Conservation (phyloP, 768 basidiomycete genomes). For the Nevesoporus exiguus region DNA sequence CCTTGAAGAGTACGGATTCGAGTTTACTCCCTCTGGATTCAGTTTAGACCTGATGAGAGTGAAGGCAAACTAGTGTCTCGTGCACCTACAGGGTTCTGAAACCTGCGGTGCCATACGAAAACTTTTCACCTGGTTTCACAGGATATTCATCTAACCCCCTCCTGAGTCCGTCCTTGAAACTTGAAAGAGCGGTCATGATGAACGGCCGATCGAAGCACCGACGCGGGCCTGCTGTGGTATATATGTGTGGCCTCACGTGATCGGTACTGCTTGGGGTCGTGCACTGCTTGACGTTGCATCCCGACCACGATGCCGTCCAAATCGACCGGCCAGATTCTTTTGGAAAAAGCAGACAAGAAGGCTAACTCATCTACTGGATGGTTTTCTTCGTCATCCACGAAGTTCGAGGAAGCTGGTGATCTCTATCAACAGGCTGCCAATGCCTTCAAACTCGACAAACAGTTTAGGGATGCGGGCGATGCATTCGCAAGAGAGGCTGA, state of each 20-base stretch:
- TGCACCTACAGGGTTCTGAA: conserved; percentile 82
- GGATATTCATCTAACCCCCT: conserved; percentile 58
- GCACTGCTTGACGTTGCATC: background rate
- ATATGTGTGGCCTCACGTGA: conserved; percentile 15
- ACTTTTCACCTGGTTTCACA: conserved; percentile 66
- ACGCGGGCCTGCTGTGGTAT: background rate
- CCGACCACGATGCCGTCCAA: conserved; percentile 58
- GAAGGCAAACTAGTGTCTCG: conserved; percentile 4
- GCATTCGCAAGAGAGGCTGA: conserved; percentile 92
- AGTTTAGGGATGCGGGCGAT: conserved; percentile 89
- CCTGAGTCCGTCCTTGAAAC: conserved; percentile 42
- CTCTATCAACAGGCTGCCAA: conserved; percentile 94
- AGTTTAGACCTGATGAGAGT: conserved; percentile 6
- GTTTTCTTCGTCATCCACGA: conserved; percentile 81
- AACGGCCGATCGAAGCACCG: background rate
- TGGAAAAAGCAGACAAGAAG: conserved; percentile 94
- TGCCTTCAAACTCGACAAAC: conserved; percentile 87
- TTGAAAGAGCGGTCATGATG: conserved; percentile 34
- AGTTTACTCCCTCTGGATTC: conserved; percentile 58
- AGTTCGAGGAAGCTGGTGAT: conserved; percentile 95
- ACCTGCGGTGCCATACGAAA: conserved; percentile 91
- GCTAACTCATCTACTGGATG: conserved; percentile 77
- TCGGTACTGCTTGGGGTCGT: background rate
- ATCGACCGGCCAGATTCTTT: conserved; percentile 68
- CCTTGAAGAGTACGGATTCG: conserved; percentile 91